These are phyloP conservation scores for Diaporthe capsici DNA, from an alignment of 2,329 filamentous ascomycete species.

Conservation along the genomic window DNA sequence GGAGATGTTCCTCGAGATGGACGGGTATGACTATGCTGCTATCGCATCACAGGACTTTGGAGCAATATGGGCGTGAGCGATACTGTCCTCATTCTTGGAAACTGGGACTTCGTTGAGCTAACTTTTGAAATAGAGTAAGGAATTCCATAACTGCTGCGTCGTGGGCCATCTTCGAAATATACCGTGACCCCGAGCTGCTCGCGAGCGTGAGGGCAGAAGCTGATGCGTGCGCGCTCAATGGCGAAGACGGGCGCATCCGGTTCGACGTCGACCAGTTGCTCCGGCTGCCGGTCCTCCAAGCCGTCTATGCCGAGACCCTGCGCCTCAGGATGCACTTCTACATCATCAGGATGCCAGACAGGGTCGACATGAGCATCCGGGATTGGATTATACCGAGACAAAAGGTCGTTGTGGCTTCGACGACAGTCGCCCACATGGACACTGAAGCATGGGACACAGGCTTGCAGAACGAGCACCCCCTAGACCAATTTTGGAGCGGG, in stretches of 20 bases:
- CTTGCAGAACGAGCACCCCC: conserved; percentile 44
- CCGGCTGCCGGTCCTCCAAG: conserved; percentile 46
- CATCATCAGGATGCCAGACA: conserved; percentile 48
- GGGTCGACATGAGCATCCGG: conserved; percentile 23
- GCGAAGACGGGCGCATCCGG: neutral
- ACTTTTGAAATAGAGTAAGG: neutral
- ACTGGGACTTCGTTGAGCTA: neutral
- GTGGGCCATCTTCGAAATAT: neutral
- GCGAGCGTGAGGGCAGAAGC: neutral
- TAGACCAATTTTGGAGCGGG: conserved; percentile 48
- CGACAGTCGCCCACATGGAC: conserved; percentile 51
- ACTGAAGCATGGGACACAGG: conserved; percentile 43
- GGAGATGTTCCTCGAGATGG: neutral
- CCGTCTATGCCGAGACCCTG: conserved; percentile 49
- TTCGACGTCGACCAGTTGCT: conserved; percentile 41
- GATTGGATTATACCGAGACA: conserved; percentile 45
- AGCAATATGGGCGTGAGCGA: neutral
- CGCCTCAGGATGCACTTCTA: conserved; percentile 51
- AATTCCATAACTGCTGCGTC: neutral
- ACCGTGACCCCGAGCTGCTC: neutral
- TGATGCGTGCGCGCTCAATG: neutral
- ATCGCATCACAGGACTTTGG: neutral
- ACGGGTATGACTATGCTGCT: neutral
- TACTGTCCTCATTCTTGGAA: neutral
- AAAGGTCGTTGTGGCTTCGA: conserved; percentile 46